Evolutionary conservation across 2,329 filamentous ascomycete species (phyloP), one percentile per base, ranked within the genome.

Genomic region (Fusarium pseudograminearum): DNA sequence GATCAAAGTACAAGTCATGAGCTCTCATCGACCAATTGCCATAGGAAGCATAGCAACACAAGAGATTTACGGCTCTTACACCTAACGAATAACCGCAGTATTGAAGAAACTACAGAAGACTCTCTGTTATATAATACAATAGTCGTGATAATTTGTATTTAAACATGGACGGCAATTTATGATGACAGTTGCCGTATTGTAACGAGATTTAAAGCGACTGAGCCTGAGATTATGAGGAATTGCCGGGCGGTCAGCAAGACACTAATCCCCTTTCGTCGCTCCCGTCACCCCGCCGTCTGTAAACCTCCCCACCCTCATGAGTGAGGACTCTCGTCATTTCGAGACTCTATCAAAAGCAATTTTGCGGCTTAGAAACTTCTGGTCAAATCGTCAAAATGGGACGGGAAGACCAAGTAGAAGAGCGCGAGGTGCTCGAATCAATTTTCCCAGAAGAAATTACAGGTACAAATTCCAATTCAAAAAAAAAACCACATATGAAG

Each of bases 391-490:
- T 52, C 42, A 69, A 54, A 34, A 90, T 91, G 89, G 89, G 89
- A 51, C 86, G 83, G 78, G 95, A 98, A 85, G 96, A 99, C 65
- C 96, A 99, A 80, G 83, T 90, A 71, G 96, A 99, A 83, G 96
- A 99, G 86, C 91, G 94, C 67, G 96, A 99, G 81, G 95, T 99
- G 74, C 93, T 99, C 78, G 93, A 97, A 78, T 98, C 95, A 65
- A 99, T 99, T 77, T 99, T 98, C 74, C 94, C 96, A 2, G 95
- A 99, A 65, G 96, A 99, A 83, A 97, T 99, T 74, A 95, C 91
- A 87, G 92, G 94, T 95, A 76, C 48, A 80, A 24, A 31, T n/a
- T 20, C 8, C 40, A 20, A 20, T 40, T 31, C 15, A 45, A 36
- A 65, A 31, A 42, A 15, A 22, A 20, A 55, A 69, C 46, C 24